These are phyloP conservation scores for Sclerotinia minor DNA, from an alignment of 2,329 filamentous ascomycete genomes.

Conservation along the genomic window DNA sequence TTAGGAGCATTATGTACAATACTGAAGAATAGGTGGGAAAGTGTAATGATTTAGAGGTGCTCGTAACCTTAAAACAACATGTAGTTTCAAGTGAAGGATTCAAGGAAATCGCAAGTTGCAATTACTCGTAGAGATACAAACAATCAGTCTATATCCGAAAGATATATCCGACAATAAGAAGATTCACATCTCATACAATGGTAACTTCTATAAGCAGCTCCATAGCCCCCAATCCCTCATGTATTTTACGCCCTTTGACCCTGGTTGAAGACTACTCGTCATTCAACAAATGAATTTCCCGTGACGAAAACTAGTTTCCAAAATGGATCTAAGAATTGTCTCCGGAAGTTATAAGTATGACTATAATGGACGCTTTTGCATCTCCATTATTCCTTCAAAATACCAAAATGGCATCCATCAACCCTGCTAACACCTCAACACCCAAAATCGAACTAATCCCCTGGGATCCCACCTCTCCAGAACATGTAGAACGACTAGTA, in stretches of 20 bases:
- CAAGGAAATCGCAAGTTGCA: background rate
- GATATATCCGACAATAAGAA: too few relatives aligned
- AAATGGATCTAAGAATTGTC: background rate
- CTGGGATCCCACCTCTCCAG: constrained; percentile 46
- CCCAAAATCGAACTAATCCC: constrained; percentile 45
- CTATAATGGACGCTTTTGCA: background rate
- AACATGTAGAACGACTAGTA: constrained; percentile 46
- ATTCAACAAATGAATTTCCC: background rate
- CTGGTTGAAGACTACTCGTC: background rate
- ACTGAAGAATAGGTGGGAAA: background rate
- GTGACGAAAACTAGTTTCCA: background rate
- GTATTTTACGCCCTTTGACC: constrained; percentile 14
- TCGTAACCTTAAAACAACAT: too few relatives aligned
- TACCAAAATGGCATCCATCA: constrained; percentile 1
- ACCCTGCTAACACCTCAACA: constrained; percentile 3
- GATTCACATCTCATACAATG: background rate
- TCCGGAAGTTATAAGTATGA: constrained; percentile 1
- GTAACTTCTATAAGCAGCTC: background rate
- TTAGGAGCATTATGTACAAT: background rate
- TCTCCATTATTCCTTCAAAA: background rate
- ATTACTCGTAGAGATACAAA: background rate
- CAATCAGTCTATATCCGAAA: background rate
- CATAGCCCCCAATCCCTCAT: background rate
- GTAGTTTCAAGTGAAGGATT: background rate
- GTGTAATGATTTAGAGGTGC: background rate